Evolutionary conservation across 495 filamentous ascomycete species (phyloP).

Genomic region (Polyplosphaeria fusca): DNA sequence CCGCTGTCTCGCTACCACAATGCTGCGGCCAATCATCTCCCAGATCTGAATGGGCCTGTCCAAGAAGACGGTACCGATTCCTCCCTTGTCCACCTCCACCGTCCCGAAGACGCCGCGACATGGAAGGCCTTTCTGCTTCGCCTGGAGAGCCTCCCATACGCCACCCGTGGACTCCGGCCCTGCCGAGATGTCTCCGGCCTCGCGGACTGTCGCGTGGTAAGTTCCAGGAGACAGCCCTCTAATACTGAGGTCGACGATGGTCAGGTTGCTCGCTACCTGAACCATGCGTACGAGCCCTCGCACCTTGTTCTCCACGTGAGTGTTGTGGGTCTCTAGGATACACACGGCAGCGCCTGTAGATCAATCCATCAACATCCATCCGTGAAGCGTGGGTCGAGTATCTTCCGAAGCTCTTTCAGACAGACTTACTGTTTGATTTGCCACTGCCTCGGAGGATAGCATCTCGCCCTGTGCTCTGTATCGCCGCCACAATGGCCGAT

Average conservation of each 20-base stretch:
- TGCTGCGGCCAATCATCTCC: conserved; percentile 90
- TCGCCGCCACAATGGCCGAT: conserved; percentile 81
- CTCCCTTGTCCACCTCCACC: conserved; percentile 64
- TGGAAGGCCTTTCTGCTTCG: conserved; percentile 47
- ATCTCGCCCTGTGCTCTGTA: conserved; percentile 85
- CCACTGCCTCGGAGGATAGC: conserved; percentile 92
- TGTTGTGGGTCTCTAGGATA: conserved; percentile 87
- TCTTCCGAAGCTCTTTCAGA: conserved; percentile 10
- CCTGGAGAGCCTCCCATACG: conserved; percentile 65
- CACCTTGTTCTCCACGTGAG: conserved; percentile 40
- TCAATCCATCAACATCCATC: conserved; percentile 22
- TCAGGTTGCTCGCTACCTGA: conserved; percentile 53
- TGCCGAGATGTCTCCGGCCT: conserved; percentile 83
- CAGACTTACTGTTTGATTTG: conserved; percentile 68
- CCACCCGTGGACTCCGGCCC: conserved; percentile 78
- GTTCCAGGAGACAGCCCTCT: conserved; percentile 77
- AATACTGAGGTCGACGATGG: conserved; percentile 82
- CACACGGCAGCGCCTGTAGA: conserved; percentile 80
- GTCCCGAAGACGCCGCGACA: conserved; percentile 69
- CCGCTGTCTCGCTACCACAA: conserved; percentile 69
- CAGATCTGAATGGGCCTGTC: conserved; percentile 81
- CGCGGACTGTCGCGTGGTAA: conserved; percentile 78
- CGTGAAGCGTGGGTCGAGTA: background rate
- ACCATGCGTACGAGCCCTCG: conserved; percentile 45
- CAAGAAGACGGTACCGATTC: conserved; percentile 72